Base-by-base conservation (phyloP, 495 filamentous ascomycete species). In the Lepidopterella palustris region DNA sequence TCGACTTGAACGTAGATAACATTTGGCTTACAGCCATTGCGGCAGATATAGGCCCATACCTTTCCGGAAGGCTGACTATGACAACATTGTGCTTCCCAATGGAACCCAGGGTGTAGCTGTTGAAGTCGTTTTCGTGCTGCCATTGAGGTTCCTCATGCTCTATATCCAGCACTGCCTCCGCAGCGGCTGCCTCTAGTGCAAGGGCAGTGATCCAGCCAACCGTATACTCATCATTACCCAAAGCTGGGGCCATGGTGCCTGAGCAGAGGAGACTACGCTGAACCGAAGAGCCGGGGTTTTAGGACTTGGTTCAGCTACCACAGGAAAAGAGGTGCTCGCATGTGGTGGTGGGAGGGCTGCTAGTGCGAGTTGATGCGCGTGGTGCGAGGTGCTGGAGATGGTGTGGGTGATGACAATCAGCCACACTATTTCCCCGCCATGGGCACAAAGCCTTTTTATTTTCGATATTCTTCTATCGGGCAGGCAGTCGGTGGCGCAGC, bases 71-170 rank as follows among this genome's bases (percentile, higher is more conserved):
- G 15, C 73, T 63, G 23, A 66, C 69, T 2, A 77, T 61, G 4
- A 74, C 72, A 10, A 76, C 64, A 56, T 72, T 72, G 40, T 76
- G 72, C 1, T 53, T 58, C 42, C 47, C 25, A 15, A 74, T 62
- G 3, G 59, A 63, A 5, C 73, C 73, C n/a, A 73, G 54, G 27
- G 52, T 69, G 47, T 76, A 77, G 24, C 51, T 60, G 56, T 76
- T 49, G 18, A 20, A 11, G 11, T 49, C 45, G 21, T 23, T 23
- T 49, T 49, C 45, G 21, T 49, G 45, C 45, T 49, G 35, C 35
- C 35, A 42, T 42, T 42, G 35, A 11, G 9, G 35, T 42, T 42
- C 35, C 2, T 13, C 35, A 10, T 42, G 9, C 35, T 42, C 35
- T 18, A 42, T 18, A 13, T 42, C 35, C 35, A 42, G 35, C 35